phyloP scores from a whole-genome alignment of 805 yeast species.

The Ogataea siamensis region DNA sequence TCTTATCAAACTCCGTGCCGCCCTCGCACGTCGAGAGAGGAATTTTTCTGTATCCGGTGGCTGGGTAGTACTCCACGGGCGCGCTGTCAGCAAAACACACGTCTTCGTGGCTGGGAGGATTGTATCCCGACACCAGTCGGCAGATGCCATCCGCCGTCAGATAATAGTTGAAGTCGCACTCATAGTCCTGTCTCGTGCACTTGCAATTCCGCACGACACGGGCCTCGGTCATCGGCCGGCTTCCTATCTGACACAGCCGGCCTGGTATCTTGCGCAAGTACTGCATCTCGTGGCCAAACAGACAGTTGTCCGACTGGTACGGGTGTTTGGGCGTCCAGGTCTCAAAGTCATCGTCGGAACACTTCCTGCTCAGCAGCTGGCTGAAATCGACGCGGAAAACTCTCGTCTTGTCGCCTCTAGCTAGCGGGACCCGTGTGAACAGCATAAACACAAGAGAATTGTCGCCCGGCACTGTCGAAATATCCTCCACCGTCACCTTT shows the following conservation, averaged over 20 bases:
- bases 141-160: constrained; percentile 74
- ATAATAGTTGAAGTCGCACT: constrained; percentile 82
- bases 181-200: constrained; percentile 81
- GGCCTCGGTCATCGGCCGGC: constrained; percentile 53
- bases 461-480: constrained; percentile 86
- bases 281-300: constrained; percentile 65
- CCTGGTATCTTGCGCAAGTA: constrained; percentile 62
- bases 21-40: constrained; percentile 82
- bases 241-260: constrained; percentile 64
- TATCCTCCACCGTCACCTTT: constrained; percentile 59
- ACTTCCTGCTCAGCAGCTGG: constrained; percentile 44
- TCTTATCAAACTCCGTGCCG: constrained; percentile 65
- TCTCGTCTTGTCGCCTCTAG: constrained; percentile 47
- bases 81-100: constrained; percentile 55
- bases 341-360: constrained; percentile 60
- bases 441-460: constrained; percentile 73
- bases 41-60: constrained; percentile 85
- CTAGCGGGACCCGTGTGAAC: constrained; percentile 49
- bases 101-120: constrained; percentile 61
- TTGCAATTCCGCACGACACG: constrained; percentile 63
- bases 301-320: constrained; percentile 47
- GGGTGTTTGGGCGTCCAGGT: constrained; percentile 61
- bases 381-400: constrained; percentile 60
- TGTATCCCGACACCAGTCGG: constrained; percentile 65
- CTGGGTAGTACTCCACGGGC: constrained; percentile 66